Conservation (phyloP, 768 basidiomycete species). For the Termitomyces sp. region DNA sequence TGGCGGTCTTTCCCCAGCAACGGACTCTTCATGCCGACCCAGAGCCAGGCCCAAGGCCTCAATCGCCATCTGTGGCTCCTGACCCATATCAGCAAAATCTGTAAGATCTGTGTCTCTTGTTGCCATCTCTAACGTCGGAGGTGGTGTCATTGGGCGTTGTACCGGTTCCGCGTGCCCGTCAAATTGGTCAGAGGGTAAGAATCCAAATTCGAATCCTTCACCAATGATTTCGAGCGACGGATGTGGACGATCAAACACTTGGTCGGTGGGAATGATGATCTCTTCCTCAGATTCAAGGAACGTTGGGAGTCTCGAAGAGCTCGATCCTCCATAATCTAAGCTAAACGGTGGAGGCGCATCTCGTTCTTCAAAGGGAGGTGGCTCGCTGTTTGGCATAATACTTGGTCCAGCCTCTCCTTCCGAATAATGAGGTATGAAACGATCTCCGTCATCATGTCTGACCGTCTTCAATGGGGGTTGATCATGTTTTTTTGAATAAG, state of each 20-base stretch:
- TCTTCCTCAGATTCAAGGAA: constrained; percentile 81
- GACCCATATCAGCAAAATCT: constrained; percentile 48
- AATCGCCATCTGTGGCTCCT: constrained; percentile 46
- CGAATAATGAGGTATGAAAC: constrained; percentile 58
- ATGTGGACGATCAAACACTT: constrained; percentile 28
- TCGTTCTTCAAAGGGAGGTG: constrained; percentile 83
- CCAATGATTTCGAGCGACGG: constrained; percentile 45
- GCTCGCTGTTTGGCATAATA: constrained; percentile 54
- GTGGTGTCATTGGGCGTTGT: constrained; percentile 61
- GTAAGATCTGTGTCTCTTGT: constrained; percentile 68
- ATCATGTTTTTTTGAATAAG: constrained; percentile 88
- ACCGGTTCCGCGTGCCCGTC: constrained; percentile 75
- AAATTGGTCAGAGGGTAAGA: constrained; percentile 65
- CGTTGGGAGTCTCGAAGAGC: constrained; percentile 57
- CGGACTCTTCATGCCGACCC: constrained; percentile 42
- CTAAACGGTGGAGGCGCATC: constrained; percentile 77
- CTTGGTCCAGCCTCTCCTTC: constrained; percentile 77
- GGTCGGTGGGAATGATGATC: constrained; percentile 55
- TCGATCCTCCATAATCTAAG: constrained; percentile 49
- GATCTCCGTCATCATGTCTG: constrained; percentile 61
- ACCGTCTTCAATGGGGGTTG: constrained; percentile 69
- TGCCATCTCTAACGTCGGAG: constrained; percentile 74
- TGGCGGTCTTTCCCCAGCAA: constrained; percentile 41
- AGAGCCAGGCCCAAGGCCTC: constrained; percentile 57
- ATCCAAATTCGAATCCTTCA: constrained; percentile 78